These are phyloP conservation scores for Xylaria sp. DNA, from an alignment of 2,329 filamentous ascomycete species.

Conservation along the genomic window DNA sequence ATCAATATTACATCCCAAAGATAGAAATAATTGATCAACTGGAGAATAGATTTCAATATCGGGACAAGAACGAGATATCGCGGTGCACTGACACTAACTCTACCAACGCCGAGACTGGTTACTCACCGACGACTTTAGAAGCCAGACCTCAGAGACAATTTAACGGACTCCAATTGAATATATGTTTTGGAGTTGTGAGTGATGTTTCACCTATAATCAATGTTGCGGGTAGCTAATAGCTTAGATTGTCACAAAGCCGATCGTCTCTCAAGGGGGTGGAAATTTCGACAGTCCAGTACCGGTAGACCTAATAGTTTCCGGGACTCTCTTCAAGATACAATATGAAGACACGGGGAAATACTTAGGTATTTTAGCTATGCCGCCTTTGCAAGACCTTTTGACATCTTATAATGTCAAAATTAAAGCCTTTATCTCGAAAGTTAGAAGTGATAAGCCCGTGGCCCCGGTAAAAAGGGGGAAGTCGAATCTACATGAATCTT, in stretches of 20 bases:
- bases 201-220: not conserved
- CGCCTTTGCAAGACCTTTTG: not conserved
- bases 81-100: not conserved
- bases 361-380: not conserved
- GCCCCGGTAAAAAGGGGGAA: not conserved
- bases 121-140: not conserved
- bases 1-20: no score
- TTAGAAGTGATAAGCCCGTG: not conserved
- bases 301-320: not conserved
- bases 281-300: not conserved
- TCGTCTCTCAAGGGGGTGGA: not conserved
- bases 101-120: not conserved
- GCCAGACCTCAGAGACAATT: no score
- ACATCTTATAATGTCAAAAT: not conserved
- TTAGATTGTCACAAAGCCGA: conserved; percentile 1
- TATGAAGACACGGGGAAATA: not conserved
- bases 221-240: not conserved
- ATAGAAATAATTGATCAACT: no score
- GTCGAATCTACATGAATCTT: not conserved
- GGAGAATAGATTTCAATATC: no score
- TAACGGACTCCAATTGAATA: not conserved
- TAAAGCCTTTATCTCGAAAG: not conserved
- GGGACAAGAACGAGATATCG: not conserved
- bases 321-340: not conserved
- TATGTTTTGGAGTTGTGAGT: conserved; percentile 19